These are phyloP conservation scores for Penicillium sp. DNA, from an alignment of 2,329 filamentous ascomycete species.

Conservation along the genomic window DNA sequence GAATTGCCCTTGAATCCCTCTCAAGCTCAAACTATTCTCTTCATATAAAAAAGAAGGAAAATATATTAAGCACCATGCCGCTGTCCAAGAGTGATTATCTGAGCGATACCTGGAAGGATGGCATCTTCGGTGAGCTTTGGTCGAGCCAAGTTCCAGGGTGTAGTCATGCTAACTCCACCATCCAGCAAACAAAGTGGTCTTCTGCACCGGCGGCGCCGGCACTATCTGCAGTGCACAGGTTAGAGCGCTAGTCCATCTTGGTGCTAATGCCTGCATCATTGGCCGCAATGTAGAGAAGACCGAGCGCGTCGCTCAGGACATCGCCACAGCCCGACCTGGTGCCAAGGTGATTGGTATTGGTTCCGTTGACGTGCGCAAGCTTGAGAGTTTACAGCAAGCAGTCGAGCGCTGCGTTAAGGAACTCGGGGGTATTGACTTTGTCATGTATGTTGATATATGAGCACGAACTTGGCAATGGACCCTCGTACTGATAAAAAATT, in stretches of 20 bases:
- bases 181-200: constrained; percentile 79
- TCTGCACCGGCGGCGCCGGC: constrained; percentile 92
- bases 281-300: constrained; percentile 90
- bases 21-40: neutral
- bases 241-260: constrained; percentile 82
- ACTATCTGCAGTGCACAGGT: constrained; percentile 95
- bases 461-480: neutral
- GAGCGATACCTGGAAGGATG: constrained; percentile 81
- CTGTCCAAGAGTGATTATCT: constrained; percentile 72
- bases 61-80: constrained; percentile 54
- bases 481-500: constrained; percentile 12
- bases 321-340: constrained; percentile 73
- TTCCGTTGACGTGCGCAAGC: constrained; percentile 68
- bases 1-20: neutral
- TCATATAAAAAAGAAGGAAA: neutral
- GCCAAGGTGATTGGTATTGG: constrained; percentile 86
- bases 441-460: constrained; percentile 63
- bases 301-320: constrained; percentile 73
- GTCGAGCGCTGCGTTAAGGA: constrained; percentile 78
- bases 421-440: constrained; percentile 84
- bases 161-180: constrained; percentile 13
- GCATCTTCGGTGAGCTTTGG: constrained; percentile 69
- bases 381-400: constrained; percentile 67
- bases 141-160: neutral
- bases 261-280: constrained; percentile 90